Evolutionary conservation across 306 rosid species (phyloP).

Genomic region (Prunus salicina): DNA sequence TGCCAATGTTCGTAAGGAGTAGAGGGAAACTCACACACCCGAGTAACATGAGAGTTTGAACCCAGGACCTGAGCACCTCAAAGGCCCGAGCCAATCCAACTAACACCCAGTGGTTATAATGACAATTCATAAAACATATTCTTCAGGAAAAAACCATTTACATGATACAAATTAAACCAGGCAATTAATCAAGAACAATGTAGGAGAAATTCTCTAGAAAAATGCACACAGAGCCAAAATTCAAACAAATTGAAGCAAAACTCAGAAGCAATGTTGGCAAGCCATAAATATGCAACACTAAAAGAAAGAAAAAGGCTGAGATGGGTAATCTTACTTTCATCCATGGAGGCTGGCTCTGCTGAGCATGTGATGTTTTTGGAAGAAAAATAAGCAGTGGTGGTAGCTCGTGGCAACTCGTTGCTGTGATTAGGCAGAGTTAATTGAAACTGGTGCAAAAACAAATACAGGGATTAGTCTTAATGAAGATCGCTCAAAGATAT

Average conservation of each 20-base stretch:
- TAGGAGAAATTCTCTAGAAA: not conserved
- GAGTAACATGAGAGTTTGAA: too few relatives aligned
- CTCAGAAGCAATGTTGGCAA: not conserved
- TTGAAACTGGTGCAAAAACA: constrained; percentile 36
- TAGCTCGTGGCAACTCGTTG: constrained; percentile 38
- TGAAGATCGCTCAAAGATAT: too few relatives aligned
- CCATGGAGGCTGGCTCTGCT: constrained; percentile 39
- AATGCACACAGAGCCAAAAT: not conserved
- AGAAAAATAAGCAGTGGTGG: constrained; percentile 31
- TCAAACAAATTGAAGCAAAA: not conserved
- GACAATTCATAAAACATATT: too few relatives aligned
- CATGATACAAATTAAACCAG: not conserved
- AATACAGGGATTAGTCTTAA: constrained; percentile 2
- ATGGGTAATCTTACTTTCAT: constrained; percentile 44
- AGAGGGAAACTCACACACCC: too few relatives aligned
- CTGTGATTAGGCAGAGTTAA: constrained; percentile 43
- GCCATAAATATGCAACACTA: not conserved
- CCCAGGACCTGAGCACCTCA: too few relatives aligned
- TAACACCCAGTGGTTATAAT: too few relatives aligned
- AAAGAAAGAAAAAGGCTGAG: not conserved
- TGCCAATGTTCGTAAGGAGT: fast-evolving
- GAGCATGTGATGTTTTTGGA: constrained; percentile 37
- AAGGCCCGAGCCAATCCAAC: too few relatives aligned
- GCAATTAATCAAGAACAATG: not conserved
- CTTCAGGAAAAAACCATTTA: not conserved